Evolutionary conservation across 148 eudicot species (phyloP).

Genomic region (Hydrangea macrophylla): DNA sequence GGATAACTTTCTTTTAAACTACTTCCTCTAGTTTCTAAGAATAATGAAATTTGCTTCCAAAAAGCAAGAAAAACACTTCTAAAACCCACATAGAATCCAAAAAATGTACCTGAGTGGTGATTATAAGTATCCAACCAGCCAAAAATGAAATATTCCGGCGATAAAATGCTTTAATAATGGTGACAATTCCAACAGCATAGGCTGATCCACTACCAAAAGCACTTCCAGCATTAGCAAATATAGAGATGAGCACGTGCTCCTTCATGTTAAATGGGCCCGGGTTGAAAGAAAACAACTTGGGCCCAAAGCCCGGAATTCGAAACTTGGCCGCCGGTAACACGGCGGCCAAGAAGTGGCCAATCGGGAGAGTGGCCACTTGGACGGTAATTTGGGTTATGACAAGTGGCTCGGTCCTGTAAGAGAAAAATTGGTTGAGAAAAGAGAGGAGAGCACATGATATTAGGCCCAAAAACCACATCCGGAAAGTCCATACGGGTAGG

Average conservation of each 20-base stretch:
- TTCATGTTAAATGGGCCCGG: conserved; percentile 95
- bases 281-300: conserved; percentile 53
- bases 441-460: conserved; percentile 70
- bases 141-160: conserved; percentile 59
- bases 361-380: conserved; percentile 71
- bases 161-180: conserved; percentile 79
- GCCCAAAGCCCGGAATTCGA: conserved; percentile 58
- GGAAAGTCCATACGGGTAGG: conserved; percentile 90
- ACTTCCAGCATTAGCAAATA: conserved; percentile 86
- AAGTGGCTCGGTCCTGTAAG: conserved; percentile 81
- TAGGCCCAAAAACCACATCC: conserved; percentile 89
- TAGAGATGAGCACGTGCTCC: conserved; percentile 82
- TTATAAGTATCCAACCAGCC: conserved; percentile 84
- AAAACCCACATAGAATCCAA: no score
- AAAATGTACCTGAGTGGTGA: conserved; percentile 81
- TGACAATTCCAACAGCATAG: conserved; percentile 74
- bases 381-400: conserved; percentile 78
- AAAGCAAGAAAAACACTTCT: background rate
- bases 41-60: no score
- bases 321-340: conserved; percentile 53
- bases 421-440: conserved; percentile 84
- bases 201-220: conserved; percentile 87
- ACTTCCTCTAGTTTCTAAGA: no score
- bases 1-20: no score
- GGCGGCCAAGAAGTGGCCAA: conserved; percentile 68